Percentiles rank a stretch among this genome's conserved stretches.
phyloP scores from a whole-genome alignment of 768 basidiomycete species.

The Hortiboletus flavorubellus region DNA sequence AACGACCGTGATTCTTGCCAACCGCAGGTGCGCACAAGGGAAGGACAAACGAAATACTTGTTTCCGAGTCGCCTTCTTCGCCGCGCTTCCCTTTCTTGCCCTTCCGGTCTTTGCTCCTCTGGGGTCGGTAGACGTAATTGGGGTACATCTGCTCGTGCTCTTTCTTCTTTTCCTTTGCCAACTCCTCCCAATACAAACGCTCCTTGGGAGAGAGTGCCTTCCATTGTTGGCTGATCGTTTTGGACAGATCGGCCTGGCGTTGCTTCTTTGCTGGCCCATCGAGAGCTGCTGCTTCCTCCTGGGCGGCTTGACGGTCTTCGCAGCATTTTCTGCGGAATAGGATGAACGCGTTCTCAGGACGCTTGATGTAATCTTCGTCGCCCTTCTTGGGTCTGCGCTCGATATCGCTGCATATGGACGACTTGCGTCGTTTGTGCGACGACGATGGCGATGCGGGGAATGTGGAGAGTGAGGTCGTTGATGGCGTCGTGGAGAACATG shows the following conservation, averaged over 20 bases:
- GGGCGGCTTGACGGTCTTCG: constrained; percentile 61
- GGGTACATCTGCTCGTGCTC: constrained; percentile 75
- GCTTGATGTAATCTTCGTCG: constrained; percentile 81
- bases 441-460: constrained; percentile 33
- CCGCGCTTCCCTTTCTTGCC: constrained; percentile 40
- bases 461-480: constrained; percentile 32
- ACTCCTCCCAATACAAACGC: constrained; percentile 68
- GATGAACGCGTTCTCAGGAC: constrained; percentile 83
- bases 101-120: constrained; percentile 49
- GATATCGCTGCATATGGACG: constrained; percentile 42
- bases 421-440: constrained; percentile 51
- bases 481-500: constrained; percentile 39
- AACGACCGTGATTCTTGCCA: constrained; percentile 45
- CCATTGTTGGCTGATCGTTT: constrained; percentile 82
- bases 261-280: constrained; percentile 60
- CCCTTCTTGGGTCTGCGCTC: constrained; percentile 59
- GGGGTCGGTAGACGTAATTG: constrained; percentile 76
- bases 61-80: constrained; percentile 48
- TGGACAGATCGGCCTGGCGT: constrained; percentile 75
- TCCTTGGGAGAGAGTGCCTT: constrained; percentile 64
- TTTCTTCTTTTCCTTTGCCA: constrained; percentile 77
- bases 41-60: constrained; percentile 47
- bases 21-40: constrained; percentile 37
- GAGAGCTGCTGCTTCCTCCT: constrained; percentile 41
- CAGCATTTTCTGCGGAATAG: constrained; percentile 78